Evolutionary conservation across 805 yeast genomes (phyloP).

Genomic region (Wickerhamiella lipophila): DNA sequence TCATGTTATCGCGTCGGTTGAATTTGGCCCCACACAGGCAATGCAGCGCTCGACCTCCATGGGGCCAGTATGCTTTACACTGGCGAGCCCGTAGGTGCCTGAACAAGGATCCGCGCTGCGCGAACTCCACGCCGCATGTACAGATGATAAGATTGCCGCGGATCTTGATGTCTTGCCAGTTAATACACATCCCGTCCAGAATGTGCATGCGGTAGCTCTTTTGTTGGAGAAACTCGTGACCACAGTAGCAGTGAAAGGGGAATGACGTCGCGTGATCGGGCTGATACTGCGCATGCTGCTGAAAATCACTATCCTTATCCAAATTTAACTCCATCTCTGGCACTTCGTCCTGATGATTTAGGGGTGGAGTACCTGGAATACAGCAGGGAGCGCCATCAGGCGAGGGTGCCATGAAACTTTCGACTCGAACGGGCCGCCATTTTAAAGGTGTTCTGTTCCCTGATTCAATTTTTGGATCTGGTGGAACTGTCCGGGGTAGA

Average conservation of each 20-base stretch:
- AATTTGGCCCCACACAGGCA: slow-evolving; percentile 3
- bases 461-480: background rate
- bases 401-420: background rate
- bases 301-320: slow-evolving; percentile 4
- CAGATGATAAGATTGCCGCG: background rate
- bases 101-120: slow-evolving; percentile 2
- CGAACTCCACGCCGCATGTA: slow-evolving; percentile 3
- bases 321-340: background rate
- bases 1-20: slow-evolving; percentile 2
- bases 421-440: background rate
- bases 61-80: slow-evolving; percentile 3
- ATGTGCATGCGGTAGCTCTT: slow-evolving; percentile 4
- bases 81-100: slow-evolving; percentile 1
- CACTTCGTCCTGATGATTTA: background rate
- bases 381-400: too few relatives aligned
- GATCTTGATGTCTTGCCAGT: slow-evolving; percentile 1
- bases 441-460: background rate
- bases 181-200: background rate
- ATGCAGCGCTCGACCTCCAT: background rate
- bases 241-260: slow-evolving; percentile 9
- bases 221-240: slow-evolving; percentile 2
- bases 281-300: slow-evolving; percentile 4
- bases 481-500: background rate
- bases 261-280: slow-evolving; percentile 4
- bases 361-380: too few relatives aligned